A percentile compares a stretch with the other conserved stretches of the same genome.
phyloP scores from a whole-genome alignment of 2,329 filamentous ascomycete genomes.

The Lecanoromycetidae sp. region DNA sequence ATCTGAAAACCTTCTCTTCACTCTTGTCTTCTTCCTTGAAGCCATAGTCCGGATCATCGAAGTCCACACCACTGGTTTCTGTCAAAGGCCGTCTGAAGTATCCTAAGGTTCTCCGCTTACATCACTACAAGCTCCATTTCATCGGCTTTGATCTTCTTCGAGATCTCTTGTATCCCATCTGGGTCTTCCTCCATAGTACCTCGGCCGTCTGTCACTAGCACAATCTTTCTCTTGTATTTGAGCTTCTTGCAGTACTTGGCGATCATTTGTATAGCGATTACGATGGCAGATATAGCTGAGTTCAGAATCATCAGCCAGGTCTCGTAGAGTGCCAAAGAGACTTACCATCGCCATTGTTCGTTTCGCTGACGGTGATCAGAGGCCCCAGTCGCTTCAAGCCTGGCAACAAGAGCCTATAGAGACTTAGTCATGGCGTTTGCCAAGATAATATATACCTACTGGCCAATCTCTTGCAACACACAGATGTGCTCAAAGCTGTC shows the following conservation, averaged over 20 bases:
- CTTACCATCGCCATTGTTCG: conserved; percentile 58
- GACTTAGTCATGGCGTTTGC: not conserved
- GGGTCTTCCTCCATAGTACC: conserved; percentile 60
- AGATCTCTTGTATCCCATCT: conserved; percentile 58
- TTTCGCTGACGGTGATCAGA: conserved; percentile 54
- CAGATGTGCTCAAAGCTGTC: conserved; percentile 72
- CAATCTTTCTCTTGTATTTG: conserved; percentile 68
- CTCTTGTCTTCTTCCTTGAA: conserved; percentile 86
- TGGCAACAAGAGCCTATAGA: conserved; percentile 47
- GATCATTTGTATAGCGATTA: conserved; percentile 82
- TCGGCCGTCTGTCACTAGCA: conserved; percentile 73
- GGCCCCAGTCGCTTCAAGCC: conserved; percentile 54
- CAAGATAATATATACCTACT: conserved; percentile 46
- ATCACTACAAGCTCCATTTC: conserved; percentile 68
- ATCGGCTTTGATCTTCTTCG: conserved; percentile 59
- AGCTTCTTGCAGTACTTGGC: conserved; percentile 63
- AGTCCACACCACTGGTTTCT: conserved; percentile 63
- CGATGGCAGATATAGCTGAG: conserved; percentile 63
- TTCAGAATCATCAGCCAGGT: not conserved
- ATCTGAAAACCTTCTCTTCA: conserved; percentile 42
- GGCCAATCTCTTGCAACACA: conserved; percentile 51
- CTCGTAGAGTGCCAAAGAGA: conserved; percentile 8
- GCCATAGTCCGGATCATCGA: conserved; percentile 80
- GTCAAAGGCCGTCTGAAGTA: not conserved
- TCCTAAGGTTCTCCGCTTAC: conserved; percentile 31